Base-by-base conservation (phyloP, 139 green algal species). In the Tetradesmus obliquus region DNA sequence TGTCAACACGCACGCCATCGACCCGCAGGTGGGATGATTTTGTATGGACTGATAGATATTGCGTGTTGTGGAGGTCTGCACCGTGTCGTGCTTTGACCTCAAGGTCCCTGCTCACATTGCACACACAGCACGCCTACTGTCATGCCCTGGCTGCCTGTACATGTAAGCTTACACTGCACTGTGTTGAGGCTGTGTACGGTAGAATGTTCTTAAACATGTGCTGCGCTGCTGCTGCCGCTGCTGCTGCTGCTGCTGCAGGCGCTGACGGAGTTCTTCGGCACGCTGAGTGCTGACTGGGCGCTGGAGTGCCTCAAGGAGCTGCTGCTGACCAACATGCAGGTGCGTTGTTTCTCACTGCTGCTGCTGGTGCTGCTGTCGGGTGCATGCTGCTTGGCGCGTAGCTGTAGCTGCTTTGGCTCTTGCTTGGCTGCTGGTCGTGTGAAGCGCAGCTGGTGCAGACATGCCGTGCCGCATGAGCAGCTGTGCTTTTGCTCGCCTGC, bases 1-100 rank as follows among this genome's bases (percentile, higher is more conserved):
- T 55, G 95, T 99, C 91, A 99, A 99, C 97, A 99, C 98, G 20
- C 98, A 99, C 88, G 98, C 98, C 5, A 99, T 99, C 80, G 98
- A 99, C 82, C 98, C 97, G 17, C 94, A 97, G 92, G 90, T 94
- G 82, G 7, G 84, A 2, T 45, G 32, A 45, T 45, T 45, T 45
- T 22, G 12, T 12, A 4, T 20, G 8, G 54, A 51, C 82, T 17
- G 57, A 13, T 51, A 55, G 12, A 22, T n/a, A 51, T 9, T 58
- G 20, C 58, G 80, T 60, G 80, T 55, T 32, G 24, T 9, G 80
- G 80, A 51, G 80, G 22, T n/a, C 15, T 12, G 13, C 74, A 45
- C 32, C 32, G 32, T 45, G 32, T 45, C 32, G 32, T 45, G 32
- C 32, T 45, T 45, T 45, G 32, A 45, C 32, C 32, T 45, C 32